Evolutionary conservation across 2,329 filamentous ascomycete species (phyloP), one percentile per base, ranked within the genome.

Genomic region (Mycosphaerella sp.): DNA sequence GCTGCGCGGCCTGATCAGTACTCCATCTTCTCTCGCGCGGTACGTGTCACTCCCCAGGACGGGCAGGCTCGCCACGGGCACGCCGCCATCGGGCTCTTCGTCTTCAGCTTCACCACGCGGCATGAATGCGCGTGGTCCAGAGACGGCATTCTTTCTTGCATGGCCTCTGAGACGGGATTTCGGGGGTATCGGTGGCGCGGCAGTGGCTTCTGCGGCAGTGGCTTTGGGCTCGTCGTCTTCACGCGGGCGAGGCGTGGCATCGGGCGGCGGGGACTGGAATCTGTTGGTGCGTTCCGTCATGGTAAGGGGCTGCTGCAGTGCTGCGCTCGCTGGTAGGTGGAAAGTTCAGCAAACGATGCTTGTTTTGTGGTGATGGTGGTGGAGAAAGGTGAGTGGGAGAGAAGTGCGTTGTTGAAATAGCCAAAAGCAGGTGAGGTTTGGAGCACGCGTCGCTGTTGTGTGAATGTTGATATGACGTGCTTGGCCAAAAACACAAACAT

Each of bases 381-480:
- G 17, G 36, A 41, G 39, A 18, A 25, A 5, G 17, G 39, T 21
- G 17, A 25, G 17, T 25, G 39, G 17, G 10, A 5, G 16, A 25
- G 39, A 21, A 21, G 39, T 13, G 17, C 18, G 39, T 41, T 18
- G 16, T 12, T 21, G 17, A 21, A 12, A n/a, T 21, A 13, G 16
- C 7, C 17, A 21, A 8, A 18, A 41, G 10, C 16, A 21, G n/a
- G 44, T 44, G 44, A 36, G 28, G 14, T 43, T 42, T 27, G 16
- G 35, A 14, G 21, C 17, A 28, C 16, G 27, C 21, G n/a, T 35
- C 39, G 45, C n/a, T 28, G 39, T 34, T 30, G 10, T 32, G 39
- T 39, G 40, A 36, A 42, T 43, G 21, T 30, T 14, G 34, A 28
- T 34, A 42, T 44, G 44, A 51, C 41, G 42, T 42, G 37, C 35